Evolutionary conservation across 2,329 filamentous ascomycete genomes (phyloP), one percentile per base, ranked within the genome.

Genomic region (Aspergillus fructus): DNA sequence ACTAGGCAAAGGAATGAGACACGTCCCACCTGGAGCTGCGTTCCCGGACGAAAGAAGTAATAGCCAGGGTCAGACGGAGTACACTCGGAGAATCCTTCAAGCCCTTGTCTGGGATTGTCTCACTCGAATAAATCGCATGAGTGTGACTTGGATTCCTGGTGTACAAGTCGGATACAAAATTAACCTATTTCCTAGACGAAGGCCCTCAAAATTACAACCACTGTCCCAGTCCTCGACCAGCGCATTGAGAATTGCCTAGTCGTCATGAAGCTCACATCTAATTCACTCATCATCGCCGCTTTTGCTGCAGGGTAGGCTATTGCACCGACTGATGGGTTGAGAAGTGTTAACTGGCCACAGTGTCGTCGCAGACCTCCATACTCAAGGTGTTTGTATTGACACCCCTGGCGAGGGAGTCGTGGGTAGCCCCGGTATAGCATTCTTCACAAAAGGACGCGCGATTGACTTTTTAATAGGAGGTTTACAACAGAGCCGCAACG

Each of bases 401-500:
- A 56, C 59, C 13, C 49, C 49, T n/a, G 54, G 56, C 40, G 21
- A 43, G 2, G 59, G 49, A 17, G 61, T 61, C 30, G 61, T 63
- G 45, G 46, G 59, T 61, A 17, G 15, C 24, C 15, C 12, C 13
- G n/a, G 27, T 21, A 34, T 17, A 48, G 24, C 13, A 27, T 33
- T 13, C 24, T 33, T 21, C 6, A 19, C 2, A 4, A 21, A 21
- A 13, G 23, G 27, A 41, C 15, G 13, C n/a, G 54, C 45, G 45
- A 33, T 6, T 48, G 24, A 48, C 45, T 12, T 15, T 11, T 34
- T 24, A 2, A 53, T 30, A 63, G 61, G 47, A 60, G 48, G 55
- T 60, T 11, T 62, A 60, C 43, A 62, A 62, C 45, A 52, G 45
- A 33, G 55, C 21, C 37, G 60, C 61, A n/a, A 63, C 61, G 2